Percentiles rank a stretch among this genome's conserved stretches.
Evolutionary conservation across 768 basidiomycete species (phyloP).

Genomic region (Leccinum disarticulatum): DNA sequence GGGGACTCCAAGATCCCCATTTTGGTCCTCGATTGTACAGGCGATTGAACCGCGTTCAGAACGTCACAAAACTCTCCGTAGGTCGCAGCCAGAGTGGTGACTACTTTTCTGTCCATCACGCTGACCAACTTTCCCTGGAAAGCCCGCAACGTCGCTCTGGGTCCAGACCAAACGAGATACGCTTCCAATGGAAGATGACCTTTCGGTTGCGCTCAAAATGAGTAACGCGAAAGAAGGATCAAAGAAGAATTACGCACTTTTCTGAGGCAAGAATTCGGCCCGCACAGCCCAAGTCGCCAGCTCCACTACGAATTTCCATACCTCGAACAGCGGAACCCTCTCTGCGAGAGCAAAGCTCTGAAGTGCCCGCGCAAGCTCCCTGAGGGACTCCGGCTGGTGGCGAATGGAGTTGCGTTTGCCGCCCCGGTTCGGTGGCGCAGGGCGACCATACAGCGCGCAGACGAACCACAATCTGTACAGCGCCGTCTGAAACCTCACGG

Average conservation of each 20-base stretch:
- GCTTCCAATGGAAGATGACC: constrained; percentile 1
- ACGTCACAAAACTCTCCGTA: constrained; percentile 14
- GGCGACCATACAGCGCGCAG: neutral
- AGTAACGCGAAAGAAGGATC: neutral
- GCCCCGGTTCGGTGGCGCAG: neutral
- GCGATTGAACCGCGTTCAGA: neutral
- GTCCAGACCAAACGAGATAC: constrained; percentile 18
- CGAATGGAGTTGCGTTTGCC: neutral
- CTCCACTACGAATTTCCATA: constrained; percentile 1
- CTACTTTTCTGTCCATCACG: constrained; percentile 10
- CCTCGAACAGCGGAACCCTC: constrained; percentile 3
- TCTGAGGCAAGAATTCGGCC: neutral
- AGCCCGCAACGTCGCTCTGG: constrained; percentile 7
- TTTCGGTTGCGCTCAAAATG: neutral
- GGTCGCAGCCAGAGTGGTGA: constrained; percentile 1
- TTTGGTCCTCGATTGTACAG: neutral
- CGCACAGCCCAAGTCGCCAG: neutral
- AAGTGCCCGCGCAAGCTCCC: neutral
- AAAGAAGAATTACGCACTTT: neutral
- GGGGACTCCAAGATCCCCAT: neutral
- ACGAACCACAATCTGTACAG: neutral
- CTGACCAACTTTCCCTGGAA: constrained; percentile 10
- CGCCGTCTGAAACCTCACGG: neutral
- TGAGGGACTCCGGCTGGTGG: neutral
- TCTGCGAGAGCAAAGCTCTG: neutral